Percentiles rank a stretch among this genome's conserved stretches.
These are phyloP conservation scores for Melastoma candidum DNA, from an alignment of 441 rosid species.

Conservation along the genomic window DNA sequence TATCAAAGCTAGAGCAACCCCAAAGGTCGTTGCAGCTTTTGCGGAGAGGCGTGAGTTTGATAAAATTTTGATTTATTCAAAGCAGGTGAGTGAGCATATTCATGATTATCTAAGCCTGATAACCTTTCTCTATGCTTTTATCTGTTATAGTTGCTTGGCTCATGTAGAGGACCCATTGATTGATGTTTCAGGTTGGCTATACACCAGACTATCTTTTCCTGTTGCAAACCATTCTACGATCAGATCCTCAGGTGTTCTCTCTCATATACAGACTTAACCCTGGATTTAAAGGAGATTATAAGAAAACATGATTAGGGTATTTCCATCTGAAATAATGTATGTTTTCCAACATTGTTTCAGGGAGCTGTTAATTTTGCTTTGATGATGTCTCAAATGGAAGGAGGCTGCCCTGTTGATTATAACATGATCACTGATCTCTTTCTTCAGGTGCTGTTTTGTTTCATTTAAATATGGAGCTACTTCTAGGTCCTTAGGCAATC, in stretches of 20 bases:
- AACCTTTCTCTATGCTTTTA: too few relatives aligned
- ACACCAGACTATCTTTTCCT: constrained; percentile 98
- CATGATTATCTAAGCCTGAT: too few relatives aligned
- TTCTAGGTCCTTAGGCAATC: too few relatives aligned
- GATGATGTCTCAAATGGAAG: constrained; percentile 99
- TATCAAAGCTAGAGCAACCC: constrained; percentile 98
- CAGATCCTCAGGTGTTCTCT: constrained; percentile 90
- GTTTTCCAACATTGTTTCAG: constrained; percentile 27
- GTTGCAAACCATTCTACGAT: constrained; percentile 95
- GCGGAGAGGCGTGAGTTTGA: constrained; percentile 99
- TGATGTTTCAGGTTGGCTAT: constrained; percentile 78
- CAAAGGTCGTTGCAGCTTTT: constrained; percentile 99
- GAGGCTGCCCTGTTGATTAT: constrained; percentile 98
- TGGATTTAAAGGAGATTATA: too few relatives aligned
- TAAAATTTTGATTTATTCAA: constrained; percentile 92
- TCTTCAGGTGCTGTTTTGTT: constrained; percentile 59
- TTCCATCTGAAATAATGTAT: too few relatives aligned
- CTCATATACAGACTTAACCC: neutral
- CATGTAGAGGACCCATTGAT: neutral
- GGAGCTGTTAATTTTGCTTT: constrained; percentile 99
- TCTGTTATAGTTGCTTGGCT: too few relatives aligned
- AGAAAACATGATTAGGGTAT: too few relatives aligned
- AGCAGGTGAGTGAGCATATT: constrained; percentile 52
- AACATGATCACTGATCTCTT: constrained; percentile 98
- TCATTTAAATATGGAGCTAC: too few relatives aligned